Evolutionary conservation across 2,329 filamentous ascomycete genomes (phyloP).

Genomic region (Alternaria dauci): DNA sequence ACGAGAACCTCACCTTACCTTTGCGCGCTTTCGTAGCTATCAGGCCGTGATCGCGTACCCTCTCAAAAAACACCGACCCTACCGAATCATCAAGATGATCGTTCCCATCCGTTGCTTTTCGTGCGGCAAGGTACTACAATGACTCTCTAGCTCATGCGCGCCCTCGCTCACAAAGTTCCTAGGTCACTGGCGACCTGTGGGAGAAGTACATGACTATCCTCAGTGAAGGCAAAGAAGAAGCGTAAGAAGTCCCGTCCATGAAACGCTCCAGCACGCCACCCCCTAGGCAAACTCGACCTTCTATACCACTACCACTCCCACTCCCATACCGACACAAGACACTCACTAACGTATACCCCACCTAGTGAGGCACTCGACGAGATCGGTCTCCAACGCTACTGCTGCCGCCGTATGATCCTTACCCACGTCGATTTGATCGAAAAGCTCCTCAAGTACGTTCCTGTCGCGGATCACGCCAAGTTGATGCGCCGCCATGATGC

Average conservation of each 20-base stretch:
- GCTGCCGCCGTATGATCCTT: conserved; percentile 99
- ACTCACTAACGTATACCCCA: conserved; percentile 18
- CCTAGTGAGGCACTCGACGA: conserved; percentile 92
- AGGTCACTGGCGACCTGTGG: conserved; percentile 98
- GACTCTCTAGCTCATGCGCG: conserved; percentile 17
- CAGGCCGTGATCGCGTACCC: conserved; percentile 5
- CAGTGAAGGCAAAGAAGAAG: conserved; percentile 64
- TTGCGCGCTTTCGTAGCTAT: background rate
- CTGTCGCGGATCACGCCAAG: conserved; percentile 21
- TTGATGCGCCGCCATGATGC: conserved; percentile 4
- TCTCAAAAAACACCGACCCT: background rate
- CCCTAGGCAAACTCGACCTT: background rate
- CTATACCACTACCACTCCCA: background rate
- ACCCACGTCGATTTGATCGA: conserved; percentile 99
- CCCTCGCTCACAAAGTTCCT: conserved; percentile 38
- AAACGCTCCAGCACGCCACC: background rate
- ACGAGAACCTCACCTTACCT: conserved; percentile 13
- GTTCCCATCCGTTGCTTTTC: conserved; percentile 99
- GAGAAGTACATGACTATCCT: conserved; percentile 92
- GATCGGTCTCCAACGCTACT: conserved; percentile 93
- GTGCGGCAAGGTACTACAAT: conserved; percentile 84
- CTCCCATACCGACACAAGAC: background rate
- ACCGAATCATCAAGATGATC: conserved; percentile 76
- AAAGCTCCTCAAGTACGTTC: conserved; percentile 76
- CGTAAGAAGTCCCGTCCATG: conserved; percentile 33